Evolutionary conservation across 371 early-diverging fungal species (phyloP), one percentile per base, ranked within the genome.

Genomic region (Apophysomyces sp.): DNA sequence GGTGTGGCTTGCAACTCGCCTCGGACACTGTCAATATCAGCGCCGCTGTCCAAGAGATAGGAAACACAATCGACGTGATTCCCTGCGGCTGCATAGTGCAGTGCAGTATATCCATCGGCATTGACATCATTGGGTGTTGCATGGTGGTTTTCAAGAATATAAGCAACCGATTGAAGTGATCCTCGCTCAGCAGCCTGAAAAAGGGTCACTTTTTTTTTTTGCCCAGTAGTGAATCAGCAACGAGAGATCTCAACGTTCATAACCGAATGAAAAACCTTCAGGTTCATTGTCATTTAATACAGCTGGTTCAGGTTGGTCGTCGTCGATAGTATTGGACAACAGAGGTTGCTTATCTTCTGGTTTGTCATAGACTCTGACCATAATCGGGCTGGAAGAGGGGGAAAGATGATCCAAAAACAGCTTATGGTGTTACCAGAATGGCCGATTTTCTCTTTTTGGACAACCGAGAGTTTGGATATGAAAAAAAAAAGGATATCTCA

Each of bases 21-120:
- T 36, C 92, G 91, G 11, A 79, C 60, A 0, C 85, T 83, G 69
- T 96, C 86, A 12, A 94, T 73, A 21, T 86, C 79, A 0, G 93
- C 93, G 8, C 91, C 89, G 40, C 82, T 73, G 65, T 93, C 93
- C 36, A 96, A 70, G 31, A 97, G 71, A 60, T 81, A 91, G 59
- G 82, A 80, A 12, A 89, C 86, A n/a, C 95, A 81, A 0, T 77
- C 78, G 41, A 91, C 69, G 29, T 89, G 87, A 59, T 89, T 89
- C 62, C 92, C 90, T 62, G 90, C 78, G 4, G 89, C 86, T 2
- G 92, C 92, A 82, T 90, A 88, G 72, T 93, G 94, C 55, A 93
- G 69, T n/a, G 92, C 77, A 4, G 92, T 81, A 60, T 83, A 82
- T 15, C 86, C 88, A 53, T 84, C 79, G 9, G 72, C 61, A 61